Evolutionary conservation across 441 rosid genomes (phyloP).

Genomic region (Mallotus japonicus): DNA sequence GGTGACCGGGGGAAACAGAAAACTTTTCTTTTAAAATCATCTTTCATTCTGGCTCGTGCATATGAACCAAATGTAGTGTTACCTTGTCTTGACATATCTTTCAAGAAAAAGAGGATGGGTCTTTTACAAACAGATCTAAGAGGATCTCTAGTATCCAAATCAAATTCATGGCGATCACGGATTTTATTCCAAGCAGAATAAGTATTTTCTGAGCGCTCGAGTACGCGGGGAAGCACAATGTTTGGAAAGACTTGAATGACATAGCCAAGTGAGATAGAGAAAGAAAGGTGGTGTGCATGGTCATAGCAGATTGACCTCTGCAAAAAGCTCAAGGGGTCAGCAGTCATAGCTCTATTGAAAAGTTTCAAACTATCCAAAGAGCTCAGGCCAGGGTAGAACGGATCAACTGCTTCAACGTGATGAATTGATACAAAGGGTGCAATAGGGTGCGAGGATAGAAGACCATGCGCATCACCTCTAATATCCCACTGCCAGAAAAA

Average conservation of each 20-base stretch:
- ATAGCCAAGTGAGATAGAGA: constrained; percentile 71
- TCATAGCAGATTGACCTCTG: constrained; percentile 82
- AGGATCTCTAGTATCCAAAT: constrained; percentile 70
- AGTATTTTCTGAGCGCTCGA: constrained; percentile 71
- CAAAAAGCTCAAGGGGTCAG: constrained; percentile 66
- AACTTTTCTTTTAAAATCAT: constrained; percentile 64
- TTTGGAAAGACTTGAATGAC: constrained; percentile 76
- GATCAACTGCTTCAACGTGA: constrained; percentile 80
- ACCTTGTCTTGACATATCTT: constrained; percentile 48
- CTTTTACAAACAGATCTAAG: constrained; percentile 54
- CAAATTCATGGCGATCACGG: constrained; percentile 57
- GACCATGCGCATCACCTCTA: constrained; percentile 73
- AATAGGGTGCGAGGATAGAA: constrained; percentile 71
- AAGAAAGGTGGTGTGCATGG: constrained; percentile 44
- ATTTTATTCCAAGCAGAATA: constrained; percentile 81
- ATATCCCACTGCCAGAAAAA: constrained; percentile 75
- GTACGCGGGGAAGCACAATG: constrained; percentile 58
- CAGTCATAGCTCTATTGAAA: constrained; percentile 65
- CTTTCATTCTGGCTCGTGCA: constrained; percentile 43
- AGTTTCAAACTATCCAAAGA: constrained; percentile 67
- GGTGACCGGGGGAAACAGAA: constrained; percentile 65
- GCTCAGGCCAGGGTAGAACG: constrained; percentile 71
- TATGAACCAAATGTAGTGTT: constrained; percentile 57
- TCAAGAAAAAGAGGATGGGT: constrained; percentile 55
- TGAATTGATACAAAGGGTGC: constrained; percentile 85